Evolutionary conservation across 352 stramenopile genomes (phyloP), one percentile per base, ranked within the genome.

Genomic region (Thraustochytrium sp.): DNA sequence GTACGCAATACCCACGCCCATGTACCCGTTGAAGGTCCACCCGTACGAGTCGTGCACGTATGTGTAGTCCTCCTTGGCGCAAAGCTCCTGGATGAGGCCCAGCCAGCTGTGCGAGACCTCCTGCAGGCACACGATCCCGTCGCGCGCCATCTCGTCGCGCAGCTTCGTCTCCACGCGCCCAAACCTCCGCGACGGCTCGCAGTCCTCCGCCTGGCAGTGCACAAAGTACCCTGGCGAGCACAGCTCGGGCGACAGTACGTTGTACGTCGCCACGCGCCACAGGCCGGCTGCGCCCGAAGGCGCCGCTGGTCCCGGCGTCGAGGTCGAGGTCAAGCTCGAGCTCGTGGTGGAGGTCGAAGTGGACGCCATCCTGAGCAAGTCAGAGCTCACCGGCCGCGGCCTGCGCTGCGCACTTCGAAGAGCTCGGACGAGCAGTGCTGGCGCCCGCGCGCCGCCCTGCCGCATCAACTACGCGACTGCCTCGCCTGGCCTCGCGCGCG

Each of bases 1-100:
- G 75, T 91, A 92, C n/a, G 90, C 91, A 1, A 94, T 65, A 21
- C 85, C 89, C 9, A 92, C 86, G 26, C 92, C 92, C 92, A 95
- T 96, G 87, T 95, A 95, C 21, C 90, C 90, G 88, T 94, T 96
- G 85, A 94, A 94, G 65, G 76, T 78, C 44, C 86, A 89, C 23
- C 92, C 92, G 85, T 96, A 96, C 18, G 91, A 64, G 44, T 87
- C 88, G 11, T 90, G 92, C 0, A 93, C 84, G 42, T 94, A 86
- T 29, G 90, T 76, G 87, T 94, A 95, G 36, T 87, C 86, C 26
- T 85, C 38, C 46, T 89, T 85, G 26, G 89, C 84, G 77, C 93
- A 93, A 61, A 90, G 74, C 34, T 68, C 56, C 31, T 88, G 86
- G 49, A 88, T 44, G 21, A 87, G 38, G 16, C 82, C 72, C n/a